A percentile compares a stretch with the other conserved stretches of the same genome.
phyloP scores from a whole-genome alignment of 768 basidiomycete species.

The Dioszegia hungarica region DNA sequence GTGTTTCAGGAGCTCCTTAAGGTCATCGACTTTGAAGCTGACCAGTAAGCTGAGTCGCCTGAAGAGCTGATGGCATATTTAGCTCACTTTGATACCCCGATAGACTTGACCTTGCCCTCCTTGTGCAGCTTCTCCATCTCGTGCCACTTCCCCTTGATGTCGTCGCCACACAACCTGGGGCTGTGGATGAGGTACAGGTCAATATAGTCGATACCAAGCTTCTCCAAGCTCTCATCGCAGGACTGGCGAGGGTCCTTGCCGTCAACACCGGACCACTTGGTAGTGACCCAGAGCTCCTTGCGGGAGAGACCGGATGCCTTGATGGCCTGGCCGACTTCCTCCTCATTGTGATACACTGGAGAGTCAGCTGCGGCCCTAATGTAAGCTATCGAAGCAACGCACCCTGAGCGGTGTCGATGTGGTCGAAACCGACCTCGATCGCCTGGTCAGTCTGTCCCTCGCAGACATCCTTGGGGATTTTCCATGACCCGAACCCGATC shows the following conservation, averaged over 20 bases:
- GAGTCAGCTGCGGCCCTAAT: background rate
- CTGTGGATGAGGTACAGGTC: constrained; percentile 39
- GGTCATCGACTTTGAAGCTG: constrained; percentile 30
- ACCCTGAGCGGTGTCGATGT: constrained; percentile 44
- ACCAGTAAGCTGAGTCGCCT: background rate
- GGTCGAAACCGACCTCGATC: constrained; percentile 42
- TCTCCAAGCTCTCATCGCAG: constrained; percentile 62
- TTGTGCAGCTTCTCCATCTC: constrained; percentile 32
- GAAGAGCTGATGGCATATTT: no score
- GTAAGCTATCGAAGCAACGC: background rate
- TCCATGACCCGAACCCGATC: constrained; percentile 47
- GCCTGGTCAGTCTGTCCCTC: constrained; percentile 39
- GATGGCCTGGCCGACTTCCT: constrained; percentile 37
- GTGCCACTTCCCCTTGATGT: constrained; percentile 37
- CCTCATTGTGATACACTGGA: constrained; percentile 48
- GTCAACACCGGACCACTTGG: constrained; percentile 35
- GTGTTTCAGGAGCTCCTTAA: constrained; percentile 25
- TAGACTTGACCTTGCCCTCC: constrained; percentile 32
- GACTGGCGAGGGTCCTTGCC: constrained; percentile 20
- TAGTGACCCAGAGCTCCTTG: constrained; percentile 42
- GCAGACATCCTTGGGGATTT: constrained; percentile 40
- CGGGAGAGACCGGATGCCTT: constrained; percentile 28
- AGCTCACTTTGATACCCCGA: constrained; percentile 50
- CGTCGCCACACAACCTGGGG: constrained; percentile 24
- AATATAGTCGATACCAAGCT: constrained; percentile 30